Percentiles rank a stretch among this genome's conserved stretches.
These are phyloP conservation scores for Ottelia alismoides DNA, from an alignment of 106 monocot species.

Conservation along the genomic window DNA sequence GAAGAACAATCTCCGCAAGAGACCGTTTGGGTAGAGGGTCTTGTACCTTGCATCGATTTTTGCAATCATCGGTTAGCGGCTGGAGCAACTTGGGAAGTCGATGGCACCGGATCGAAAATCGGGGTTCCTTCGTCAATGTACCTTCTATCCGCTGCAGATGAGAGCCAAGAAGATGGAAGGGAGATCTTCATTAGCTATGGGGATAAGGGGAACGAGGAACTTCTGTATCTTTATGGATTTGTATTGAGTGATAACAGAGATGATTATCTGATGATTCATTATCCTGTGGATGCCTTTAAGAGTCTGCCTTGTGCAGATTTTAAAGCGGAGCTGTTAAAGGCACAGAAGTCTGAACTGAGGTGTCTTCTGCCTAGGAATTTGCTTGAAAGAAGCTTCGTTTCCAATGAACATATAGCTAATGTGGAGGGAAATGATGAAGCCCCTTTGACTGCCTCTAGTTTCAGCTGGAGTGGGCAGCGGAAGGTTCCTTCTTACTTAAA, in stretches of 20 bases:
- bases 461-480: conserved; percentile 91
- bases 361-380: conserved; percentile 63
- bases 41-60: conserved; percentile 95
- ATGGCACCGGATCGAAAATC: conserved; percentile 43
- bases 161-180: conserved; percentile 20
- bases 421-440: conserved; percentile 10
- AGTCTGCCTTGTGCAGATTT: conserved; percentile 36
- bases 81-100: conserved; percentile 88
- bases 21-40: conserved; percentile 85
- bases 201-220: conserved; percentile 98
- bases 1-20: conserved; percentile 10
- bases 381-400: conserved; percentile 63
- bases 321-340: conserved; percentile 51
- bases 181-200: conserved; percentile 94
- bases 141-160: conserved; percentile 19
- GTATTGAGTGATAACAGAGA: conserved; percentile 66
- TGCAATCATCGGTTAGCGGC: conserved; percentile 73
- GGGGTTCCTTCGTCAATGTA: conserved; percentile 80
- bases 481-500: conserved; percentile 67
- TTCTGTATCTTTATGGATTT: conserved; percentile 94
- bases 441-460: conserved; percentile 13
- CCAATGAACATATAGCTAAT: conserved; percentile 10
- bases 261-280: conserved; percentile 93
- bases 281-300: conserved; percentile 76
- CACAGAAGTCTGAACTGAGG: conserved; percentile 89